Percentiles rank a stretch among this genome's conserved stretches.
These are phyloP conservation scores for Camelina sativa DNA, from an alignment of 345 rosid genomes.

Conservation along the genomic window DNA sequence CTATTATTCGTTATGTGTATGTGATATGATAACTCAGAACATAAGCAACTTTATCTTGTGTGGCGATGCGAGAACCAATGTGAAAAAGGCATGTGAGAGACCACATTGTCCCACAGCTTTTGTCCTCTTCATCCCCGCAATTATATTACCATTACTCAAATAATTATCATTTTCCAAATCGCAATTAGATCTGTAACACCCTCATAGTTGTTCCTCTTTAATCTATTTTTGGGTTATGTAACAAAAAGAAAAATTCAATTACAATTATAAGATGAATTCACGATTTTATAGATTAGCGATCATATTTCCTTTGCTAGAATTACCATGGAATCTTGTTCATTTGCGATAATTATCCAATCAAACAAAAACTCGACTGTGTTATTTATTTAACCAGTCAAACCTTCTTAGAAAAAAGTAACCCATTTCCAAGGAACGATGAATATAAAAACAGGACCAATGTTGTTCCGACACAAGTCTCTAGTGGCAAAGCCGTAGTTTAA, in stretches of 20 bases:
- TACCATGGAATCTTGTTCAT: neutral
- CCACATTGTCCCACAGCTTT: conserved; percentile 39
- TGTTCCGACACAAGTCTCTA: conserved; percentile 27
- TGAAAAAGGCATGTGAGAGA: conserved; percentile 34
- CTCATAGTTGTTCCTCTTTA: neutral
- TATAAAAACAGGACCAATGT: conserved; percentile 32
- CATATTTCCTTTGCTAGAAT: neutral
- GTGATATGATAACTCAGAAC: conserved; percentile 27
- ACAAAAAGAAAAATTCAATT: neutral
- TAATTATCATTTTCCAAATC: neutral
- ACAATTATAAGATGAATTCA: neutral
- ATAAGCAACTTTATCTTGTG: conserved; percentile 16
- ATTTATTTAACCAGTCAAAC: conserved; percentile 25
- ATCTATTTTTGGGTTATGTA: neutral
- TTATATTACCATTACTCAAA: conserved; percentile 1
- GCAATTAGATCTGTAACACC: neutral
- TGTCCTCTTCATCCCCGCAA: conserved; percentile 33
- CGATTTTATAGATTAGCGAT: neutral
- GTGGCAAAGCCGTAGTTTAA: conserved; percentile 29
- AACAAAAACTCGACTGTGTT: neutral
- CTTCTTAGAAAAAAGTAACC: conserved; percentile 22
- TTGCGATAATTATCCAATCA: neutral
- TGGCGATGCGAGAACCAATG: conserved; percentile 30
- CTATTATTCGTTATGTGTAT: conserved; percentile 16
- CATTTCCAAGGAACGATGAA: conserved; percentile 35